Evolutionary conservation across 225 moss, liverwort and hornwort species (phyloP), one percentile per base, ranked within the genome.

Genomic region (Antitrichia curtipendula): DNA sequence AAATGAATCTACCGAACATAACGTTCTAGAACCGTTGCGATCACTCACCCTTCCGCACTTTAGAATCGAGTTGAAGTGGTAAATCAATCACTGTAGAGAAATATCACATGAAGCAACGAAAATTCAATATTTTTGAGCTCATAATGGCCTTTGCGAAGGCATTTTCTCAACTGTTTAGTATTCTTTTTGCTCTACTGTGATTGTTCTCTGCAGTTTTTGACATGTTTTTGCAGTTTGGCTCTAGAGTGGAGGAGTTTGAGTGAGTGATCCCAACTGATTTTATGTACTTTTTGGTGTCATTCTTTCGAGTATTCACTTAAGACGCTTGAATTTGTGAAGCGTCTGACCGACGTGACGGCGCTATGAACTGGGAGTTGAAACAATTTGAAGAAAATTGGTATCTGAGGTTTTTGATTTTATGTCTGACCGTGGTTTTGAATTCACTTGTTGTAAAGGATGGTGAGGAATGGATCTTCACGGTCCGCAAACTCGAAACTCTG

Each of bases 391-490:
- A 75, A 40, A 34, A 41, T 23, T 32, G 52, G n/a, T 54, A 76
- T 82, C 17, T 56, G 53, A 76, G 58, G 16, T 13, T 74, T 74
- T 56, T 75, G 52, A 45, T 87, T n/a, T n/a, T 34, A 41, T 70
- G 25, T 40, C 60, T 84, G 71, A 79, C 84, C 13, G 34, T 69
- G 50, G 52, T 53, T 81, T 65, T 82, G 53, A 58, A 41, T 81
- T 61, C 52, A 10, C 41, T 82, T 78, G 72, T n/a, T 86, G 82
- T 53, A 34, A 93, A 98, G 96, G 97, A 97, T 88, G 96, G 96
- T 28, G 95, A 99, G 90, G 96, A 96, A 61, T 99, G 99, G 99
- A 93, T 90, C 40, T 99, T 97, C 83, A 99, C 99, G 34, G 99
- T 99, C 22, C 96, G 99, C 64, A 96, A 94, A 90, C 92, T 95